Evolutionary conservation across 495 filamentous ascomycete species (phyloP).

Genomic region (Penicillium herquei): DNA sequence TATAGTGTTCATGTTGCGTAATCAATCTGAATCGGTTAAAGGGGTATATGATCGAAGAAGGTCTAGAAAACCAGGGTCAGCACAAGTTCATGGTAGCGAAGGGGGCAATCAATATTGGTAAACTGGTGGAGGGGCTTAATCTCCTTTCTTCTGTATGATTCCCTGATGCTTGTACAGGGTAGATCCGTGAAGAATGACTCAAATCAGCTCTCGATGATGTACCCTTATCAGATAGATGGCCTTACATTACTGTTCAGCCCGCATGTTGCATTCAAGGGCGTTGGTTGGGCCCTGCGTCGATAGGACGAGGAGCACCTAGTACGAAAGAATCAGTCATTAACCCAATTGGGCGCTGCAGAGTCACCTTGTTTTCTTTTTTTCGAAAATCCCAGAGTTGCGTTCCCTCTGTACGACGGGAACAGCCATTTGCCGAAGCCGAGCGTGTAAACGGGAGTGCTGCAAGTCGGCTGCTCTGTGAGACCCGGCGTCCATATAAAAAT

Average conservation of each 20-base stretch:
- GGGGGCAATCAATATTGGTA: too few relatives aligned
- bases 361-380: constrained; percentile 10
- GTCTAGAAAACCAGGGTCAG: too few relatives aligned
- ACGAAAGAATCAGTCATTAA: constrained; percentile 1
- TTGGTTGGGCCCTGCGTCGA: constrained; percentile 7
- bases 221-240: constrained; percentile 1
- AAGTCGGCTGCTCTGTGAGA: constrained; percentile 23
- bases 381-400: constrained; percentile 5
- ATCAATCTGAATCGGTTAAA: too few relatives aligned
- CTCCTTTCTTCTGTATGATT: too few relatives aligned
- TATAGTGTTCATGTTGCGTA: too few relatives aligned
- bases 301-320: neutral
- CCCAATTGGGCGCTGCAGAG: constrained; percentile 10
- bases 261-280: constrained; percentile 16
- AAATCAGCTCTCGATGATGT: too few relatives aligned
- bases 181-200: too few relatives aligned
- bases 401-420: constrained; percentile 10
- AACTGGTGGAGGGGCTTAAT: too few relatives aligned
- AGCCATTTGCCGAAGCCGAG: constrained; percentile 17
- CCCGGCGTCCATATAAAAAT: neutral
- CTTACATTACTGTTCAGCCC: neutral
- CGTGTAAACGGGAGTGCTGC: constrained; percentile 20
- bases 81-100: too few relatives aligned
- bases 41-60: too few relatives aligned
- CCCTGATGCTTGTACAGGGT: too few relatives aligned